Evolutionary conservation across 106 monocot genomes (phyloP).

Genomic region (Amphibolis antarctica): DNA sequence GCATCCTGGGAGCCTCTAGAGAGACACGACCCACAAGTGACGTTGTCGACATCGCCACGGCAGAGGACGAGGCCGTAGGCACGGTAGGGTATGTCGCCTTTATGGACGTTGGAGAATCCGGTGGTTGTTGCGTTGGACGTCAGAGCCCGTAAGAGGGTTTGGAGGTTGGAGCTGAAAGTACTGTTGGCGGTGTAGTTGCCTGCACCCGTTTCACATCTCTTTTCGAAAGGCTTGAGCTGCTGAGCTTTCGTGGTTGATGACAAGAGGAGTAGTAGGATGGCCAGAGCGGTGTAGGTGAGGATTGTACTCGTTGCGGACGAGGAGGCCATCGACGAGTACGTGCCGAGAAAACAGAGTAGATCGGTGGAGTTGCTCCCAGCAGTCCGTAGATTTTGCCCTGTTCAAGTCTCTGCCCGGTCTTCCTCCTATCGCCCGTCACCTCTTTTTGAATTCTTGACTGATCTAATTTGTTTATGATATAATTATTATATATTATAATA

Average conservation of each 20-base stretch:
- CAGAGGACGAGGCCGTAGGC: constrained; percentile 10
- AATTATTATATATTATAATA: too few species aligned
- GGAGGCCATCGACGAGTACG: too few species aligned
- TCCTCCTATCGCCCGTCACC: too few species aligned
- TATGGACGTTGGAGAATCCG: neutral
- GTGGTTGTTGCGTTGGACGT: neutral
- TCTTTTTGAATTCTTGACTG: too few species aligned
- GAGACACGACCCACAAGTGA: constrained; percentile 1
- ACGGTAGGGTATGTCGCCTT: neutral
- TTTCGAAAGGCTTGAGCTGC: neutral
- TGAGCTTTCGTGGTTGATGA: neutral
- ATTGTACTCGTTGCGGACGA: too few species aligned
- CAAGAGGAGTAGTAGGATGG: too few species aligned
- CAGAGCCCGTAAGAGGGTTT: constrained; percentile 1
- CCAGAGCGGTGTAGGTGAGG: too few species aligned
- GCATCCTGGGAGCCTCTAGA: neutral
- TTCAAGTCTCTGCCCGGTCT: too few species aligned
- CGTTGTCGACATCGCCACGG: neutral
- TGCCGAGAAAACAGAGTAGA: too few species aligned
- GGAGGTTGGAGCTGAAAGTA: constrained; percentile 8
- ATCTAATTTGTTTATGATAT: too few species aligned
- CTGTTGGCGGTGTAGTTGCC: constrained; percentile 1
- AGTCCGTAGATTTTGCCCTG: too few species aligned
- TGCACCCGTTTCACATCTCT: neutral
- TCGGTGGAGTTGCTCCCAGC: too few species aligned